phyloP scores from a whole-genome alignment of 768 basidiomycete genomes.

The Jaapia argillacea region DNA sequence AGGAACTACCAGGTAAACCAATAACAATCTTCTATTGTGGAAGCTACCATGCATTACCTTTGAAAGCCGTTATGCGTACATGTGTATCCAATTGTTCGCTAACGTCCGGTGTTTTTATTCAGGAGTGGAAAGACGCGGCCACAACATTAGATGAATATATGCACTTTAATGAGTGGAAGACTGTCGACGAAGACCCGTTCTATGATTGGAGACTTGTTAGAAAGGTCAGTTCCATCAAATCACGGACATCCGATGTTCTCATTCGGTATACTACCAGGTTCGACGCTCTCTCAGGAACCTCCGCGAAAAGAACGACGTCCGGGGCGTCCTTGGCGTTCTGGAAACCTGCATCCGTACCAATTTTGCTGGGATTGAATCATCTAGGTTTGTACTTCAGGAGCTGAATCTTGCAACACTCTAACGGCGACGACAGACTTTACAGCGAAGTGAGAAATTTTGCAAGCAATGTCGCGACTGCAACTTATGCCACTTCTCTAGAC shows the following conservation, averaged over 20 bases:
- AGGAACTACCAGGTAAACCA: conserved; percentile 53
- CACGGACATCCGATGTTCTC: no score
- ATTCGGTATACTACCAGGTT: conserved; percentile 37
- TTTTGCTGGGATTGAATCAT: conserved; percentile 87
- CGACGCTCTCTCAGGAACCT: conserved; percentile 61
- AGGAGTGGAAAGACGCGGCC: conserved; percentile 89
- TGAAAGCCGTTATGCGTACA: no score
- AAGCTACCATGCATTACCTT: neutral
- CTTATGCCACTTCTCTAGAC: no score
- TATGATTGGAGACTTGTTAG: conserved; percentile 87
- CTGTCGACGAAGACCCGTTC: conserved; percentile 74
- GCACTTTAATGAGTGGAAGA: conserved; percentile 87
- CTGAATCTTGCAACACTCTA: conserved; percentile 4
- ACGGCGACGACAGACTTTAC: conserved; percentile 51
- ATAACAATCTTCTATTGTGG: neutral
- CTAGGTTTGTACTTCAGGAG: conserved; percentile 34
- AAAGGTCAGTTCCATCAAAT: conserved; percentile 39
- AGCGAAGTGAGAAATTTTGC: conserved; percentile 82
- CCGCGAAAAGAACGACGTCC: conserved; percentile 69
- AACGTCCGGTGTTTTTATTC: neutral
- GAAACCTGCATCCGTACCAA: conserved; percentile 87
- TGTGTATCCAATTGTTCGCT: no score
- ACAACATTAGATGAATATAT: conserved; percentile 70
- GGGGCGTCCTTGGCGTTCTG: conserved; percentile 81
- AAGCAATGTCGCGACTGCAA: no score